Base-by-base conservation (phyloP, 1,284 basidiomycete genomes). In the Cutaneotrichosporon dermatis region DNA sequence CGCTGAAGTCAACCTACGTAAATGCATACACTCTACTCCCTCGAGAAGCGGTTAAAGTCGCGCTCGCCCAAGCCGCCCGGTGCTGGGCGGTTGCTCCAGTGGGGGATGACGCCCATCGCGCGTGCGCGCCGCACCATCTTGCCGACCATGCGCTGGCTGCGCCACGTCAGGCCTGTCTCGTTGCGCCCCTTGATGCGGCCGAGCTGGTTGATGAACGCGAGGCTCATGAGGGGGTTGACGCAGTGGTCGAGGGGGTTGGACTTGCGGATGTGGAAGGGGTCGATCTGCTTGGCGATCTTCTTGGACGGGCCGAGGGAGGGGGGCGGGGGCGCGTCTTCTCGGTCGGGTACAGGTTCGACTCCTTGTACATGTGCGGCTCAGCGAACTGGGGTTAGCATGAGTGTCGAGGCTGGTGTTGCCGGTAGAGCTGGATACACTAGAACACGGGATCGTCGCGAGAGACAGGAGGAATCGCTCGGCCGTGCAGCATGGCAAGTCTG, bases 71-170 rank as follows among this genome's bases (percentile, higher is more conserved):
- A 56, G 1, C 68, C 68, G 3, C 68, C 70, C 4, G 57, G 49
- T 5, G 61, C 50, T 34, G 66, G 60, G 44, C 49, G 35, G 58
- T 70, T 69, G 35, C 57, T 60, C 75, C 74, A 79, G 40, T 63
- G 56, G 41, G 90, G 88, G 62, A 97, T 84, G 61, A 94, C 75
- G 50, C 94, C 94, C 88, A 97, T 94, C 81, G 88, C 89, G 77
- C 90, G 90, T 55, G 95, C 90, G 58, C 95, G 83, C 58, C 90
- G 85, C 60, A 98, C 88, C 42, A 94, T 90, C 79, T 94, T 94
- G 50, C 86, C 89, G 4, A 97, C 71, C 63, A 82, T 82, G 48
- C 92, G 82, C 77, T 98, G 94, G 64, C 81, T 89, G 76, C 86
- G 87, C 77, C 86, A 84, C 4, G 92, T 93, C 53, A 98, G 81